These are phyloP conservation scores for Trichoderma orchidacearum DNA, from an alignment of 495 filamentous ascomycete species.

Conservation along the genomic window DNA sequence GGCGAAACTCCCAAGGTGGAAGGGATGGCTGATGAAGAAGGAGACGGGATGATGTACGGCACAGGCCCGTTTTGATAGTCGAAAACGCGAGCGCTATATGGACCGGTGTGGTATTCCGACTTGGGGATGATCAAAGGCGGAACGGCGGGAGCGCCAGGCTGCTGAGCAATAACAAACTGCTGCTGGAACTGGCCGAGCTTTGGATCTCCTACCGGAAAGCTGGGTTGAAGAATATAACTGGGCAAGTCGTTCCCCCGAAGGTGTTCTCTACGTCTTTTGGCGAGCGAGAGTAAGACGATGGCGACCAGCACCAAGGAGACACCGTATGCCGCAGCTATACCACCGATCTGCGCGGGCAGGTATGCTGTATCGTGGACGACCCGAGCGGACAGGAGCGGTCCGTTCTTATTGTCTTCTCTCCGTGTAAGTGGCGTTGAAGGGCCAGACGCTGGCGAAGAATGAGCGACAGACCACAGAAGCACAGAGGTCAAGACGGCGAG, in stretches of 20 bases:
- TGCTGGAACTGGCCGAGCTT: not conserved
- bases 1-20: constrained; percentile 26
- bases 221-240: not conserved
- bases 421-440: constrained; percentile 19
- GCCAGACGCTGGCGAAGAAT: constrained; percentile 7
- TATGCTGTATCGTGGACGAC: constrained; percentile 44
- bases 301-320: constrained; percentile 57
- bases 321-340: constrained; percentile 68
- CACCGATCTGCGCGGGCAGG: constrained; percentile 63
- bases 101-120: constrained; percentile 18
- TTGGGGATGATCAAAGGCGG: not conserved
- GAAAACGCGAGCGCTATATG: constrained; percentile 20
- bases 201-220: not conserved
- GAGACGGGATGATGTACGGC: constrained; percentile 32
- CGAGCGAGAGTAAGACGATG: constrained; percentile 41
- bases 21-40: constrained; percentile 14
- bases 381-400: constrained; percentile 36
- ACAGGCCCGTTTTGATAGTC: constrained; percentile 28
- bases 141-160: not conserved
- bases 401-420: constrained; percentile 34
- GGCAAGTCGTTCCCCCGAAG: constrained; percentile 5
- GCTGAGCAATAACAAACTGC: not conserved
- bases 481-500: constrained; percentile 14
- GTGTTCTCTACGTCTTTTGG: constrained; percentile 27
- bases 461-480: constrained; percentile 16